Conservation (phyloP, 768 basidiomycete species). For the Termitomyces bulborhizus region DNA sequence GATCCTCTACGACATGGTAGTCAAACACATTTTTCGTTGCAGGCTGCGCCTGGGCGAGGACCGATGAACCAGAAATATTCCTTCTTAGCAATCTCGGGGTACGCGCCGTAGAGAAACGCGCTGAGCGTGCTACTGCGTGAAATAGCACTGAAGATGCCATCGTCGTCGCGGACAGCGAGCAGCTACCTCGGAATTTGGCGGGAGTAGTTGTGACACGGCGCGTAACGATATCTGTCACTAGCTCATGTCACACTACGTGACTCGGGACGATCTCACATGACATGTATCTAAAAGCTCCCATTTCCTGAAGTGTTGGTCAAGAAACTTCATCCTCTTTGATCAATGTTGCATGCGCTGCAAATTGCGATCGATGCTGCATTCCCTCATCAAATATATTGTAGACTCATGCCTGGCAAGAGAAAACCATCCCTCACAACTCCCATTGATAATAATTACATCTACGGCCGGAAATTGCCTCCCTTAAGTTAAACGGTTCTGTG, state of each 20-base stretch:
- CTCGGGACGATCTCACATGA: too few species aligned
- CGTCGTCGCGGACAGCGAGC: slow-evolving; percentile 22
- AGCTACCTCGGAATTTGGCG: slow-evolving; percentile 29
- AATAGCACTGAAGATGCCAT: slow-evolving; percentile 61
- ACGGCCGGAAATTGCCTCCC: neutral
- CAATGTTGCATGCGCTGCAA: too few species aligned
- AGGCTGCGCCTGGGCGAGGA: slow-evolving; percentile 23
- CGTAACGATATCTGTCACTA: neutral
- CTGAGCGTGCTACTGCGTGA: slow-evolving; percentile 51
- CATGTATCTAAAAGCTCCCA: too few species aligned
- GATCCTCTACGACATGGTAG: slow-evolving; percentile 75
- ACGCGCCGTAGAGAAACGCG: slow-evolving; percentile 24
- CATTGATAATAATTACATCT: neutral
- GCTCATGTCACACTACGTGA: neutral
- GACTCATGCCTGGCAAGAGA: too few species aligned
- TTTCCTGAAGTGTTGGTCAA: too few species aligned
- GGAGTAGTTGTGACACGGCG: slow-evolving; percentile 20
- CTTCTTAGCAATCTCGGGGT: slow-evolving; percentile 25
- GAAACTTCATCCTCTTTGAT: too few species aligned
- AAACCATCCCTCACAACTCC: too few species aligned
- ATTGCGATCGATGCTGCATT: too few species aligned
- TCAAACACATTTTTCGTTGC: slow-evolving; percentile 48
- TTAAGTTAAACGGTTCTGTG: too few species aligned
- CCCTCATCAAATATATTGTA: too few species aligned
- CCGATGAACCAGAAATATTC: slow-evolving; percentile 30